phyloP scores from a whole-genome alignment of 2,329 filamentous ascomycete genomes.

The Piedraia hortae region DNA sequence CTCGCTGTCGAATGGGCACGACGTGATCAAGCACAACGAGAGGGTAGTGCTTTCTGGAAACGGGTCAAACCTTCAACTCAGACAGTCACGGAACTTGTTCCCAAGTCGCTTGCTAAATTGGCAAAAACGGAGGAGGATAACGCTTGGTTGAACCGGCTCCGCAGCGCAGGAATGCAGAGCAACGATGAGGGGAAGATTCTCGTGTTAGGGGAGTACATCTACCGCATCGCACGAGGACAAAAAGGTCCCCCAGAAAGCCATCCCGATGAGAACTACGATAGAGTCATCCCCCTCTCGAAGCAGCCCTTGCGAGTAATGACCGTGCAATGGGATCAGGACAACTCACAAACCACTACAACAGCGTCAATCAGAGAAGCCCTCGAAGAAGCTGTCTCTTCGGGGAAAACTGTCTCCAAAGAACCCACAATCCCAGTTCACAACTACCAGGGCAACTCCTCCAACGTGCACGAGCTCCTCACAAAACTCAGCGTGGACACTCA shows the following conservation, averaged over 20 bases:
- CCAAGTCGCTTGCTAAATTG: constrained; percentile 32
- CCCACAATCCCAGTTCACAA: constrained; percentile 29
- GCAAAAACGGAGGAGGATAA: constrained; percentile 78
- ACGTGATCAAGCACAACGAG: constrained; percentile 42
- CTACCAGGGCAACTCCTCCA: constrained; percentile 51
- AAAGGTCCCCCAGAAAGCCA: constrained; percentile 21
- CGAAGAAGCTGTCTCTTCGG: constrained; percentile 34
- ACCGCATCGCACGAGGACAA: constrained; percentile 49
- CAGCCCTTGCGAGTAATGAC: constrained; percentile 62
- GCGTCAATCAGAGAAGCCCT: constrained; percentile 66
- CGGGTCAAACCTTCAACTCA: constrained; percentile 28
- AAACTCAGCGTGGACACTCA: constrained; percentile 49
- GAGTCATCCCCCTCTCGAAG: constrained; percentile 40
- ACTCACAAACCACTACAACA: constrained; percentile 17
- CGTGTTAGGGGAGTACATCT: constrained; percentile 69
- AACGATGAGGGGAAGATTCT: constrained; percentile 83
- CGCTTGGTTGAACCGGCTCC: constrained; percentile 62
- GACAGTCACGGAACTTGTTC: constrained; percentile 27
- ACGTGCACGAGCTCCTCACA: constrained; percentile 39
- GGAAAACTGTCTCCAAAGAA: constrained; percentile 1
- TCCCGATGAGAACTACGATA: constrained; percentile 25
- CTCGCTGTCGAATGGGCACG: constrained; percentile 74
- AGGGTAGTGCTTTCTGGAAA: constrained; percentile 27
- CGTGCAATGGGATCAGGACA: constrained; percentile 67
- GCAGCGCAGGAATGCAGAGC: constrained; percentile 50